Base-by-base conservation (phyloP, 495 filamentous ascomycete species). In the Letharia lupina region DNA sequence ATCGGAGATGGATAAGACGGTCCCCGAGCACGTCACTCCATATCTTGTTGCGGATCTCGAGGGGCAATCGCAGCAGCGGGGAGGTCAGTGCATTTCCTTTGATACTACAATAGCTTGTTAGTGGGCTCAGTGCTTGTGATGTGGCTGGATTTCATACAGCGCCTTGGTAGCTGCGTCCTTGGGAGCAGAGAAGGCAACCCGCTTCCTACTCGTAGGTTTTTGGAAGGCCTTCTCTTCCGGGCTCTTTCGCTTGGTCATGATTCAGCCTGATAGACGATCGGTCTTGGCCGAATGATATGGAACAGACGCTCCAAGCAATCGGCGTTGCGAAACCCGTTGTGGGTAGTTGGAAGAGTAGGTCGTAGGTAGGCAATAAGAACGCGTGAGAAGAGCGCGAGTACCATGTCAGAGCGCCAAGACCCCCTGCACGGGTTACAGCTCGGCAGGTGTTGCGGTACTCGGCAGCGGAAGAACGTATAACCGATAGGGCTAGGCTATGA, bases 31-130 rank as follows among this genome's bases (percentile, higher is more conserved):
- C 54, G 39, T 65, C 63, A 1, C 18, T 60, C 63, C 63, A 65
- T 8, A 65, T 65, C 20, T 65, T 60, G 31, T 57, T 42, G 20
- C 63, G 52, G 15, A 65, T 40, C 63, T 65, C 63, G 23, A 45
- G 41, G 41, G 63, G 63, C 4, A 65, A 54, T 37, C 45, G 48
- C 7, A 60, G 54, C 13, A 65, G 52, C 20, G 63, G 63, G 31
- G 63, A 65, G 31, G 31, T 44, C 16, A 42, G 8, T 33, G 63
- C 63, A 23, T 65, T 65, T 16, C 39, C 5, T 12, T 40, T 35
- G 23, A 54, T 31, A 12, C 50, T 54, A 33, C 4, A 33, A 15
- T 9, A 10, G 15, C 6, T 12, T 54, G 3, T 54, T 10, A 54
- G 50, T 54, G 28, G 15, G 5, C 50, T 13, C 1, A 54, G 4